Percentiles rank a stretch among this genome's conserved stretches.
Conservation (phyloP, 2,329 filamentous ascomycete genomes). For the Sporothrix curviconia region DNA sequence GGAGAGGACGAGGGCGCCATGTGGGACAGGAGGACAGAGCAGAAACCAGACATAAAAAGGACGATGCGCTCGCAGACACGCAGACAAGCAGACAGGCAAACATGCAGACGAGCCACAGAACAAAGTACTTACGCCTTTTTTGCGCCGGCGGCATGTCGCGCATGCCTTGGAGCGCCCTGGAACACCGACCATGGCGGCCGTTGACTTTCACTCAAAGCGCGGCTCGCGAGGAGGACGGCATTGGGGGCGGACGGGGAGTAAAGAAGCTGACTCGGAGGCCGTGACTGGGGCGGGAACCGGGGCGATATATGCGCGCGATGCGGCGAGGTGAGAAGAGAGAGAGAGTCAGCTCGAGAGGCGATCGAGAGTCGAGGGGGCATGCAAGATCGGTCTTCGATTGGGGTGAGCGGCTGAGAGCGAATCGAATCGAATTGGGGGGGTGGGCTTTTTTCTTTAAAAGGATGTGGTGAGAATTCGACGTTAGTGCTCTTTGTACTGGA, state of each 20-base stretch:
- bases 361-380: too few relatives aligned
- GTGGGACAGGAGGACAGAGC: not conserved
- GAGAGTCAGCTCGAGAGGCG: too few relatives aligned
- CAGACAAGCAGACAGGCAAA: not conserved
- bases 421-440: too few relatives aligned
- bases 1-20: not conserved
- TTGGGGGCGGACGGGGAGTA: not conserved
- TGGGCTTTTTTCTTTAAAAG: not conserved
- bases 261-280: not conserved
- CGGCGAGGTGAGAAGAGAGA: too few relatives aligned
- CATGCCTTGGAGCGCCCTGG: constrained; percentile 22
- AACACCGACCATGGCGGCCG: constrained; percentile 20
- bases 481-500: not conserved
- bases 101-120: not conserved
- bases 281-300: not conserved
- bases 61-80: not conserved
- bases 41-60: too few relatives aligned
- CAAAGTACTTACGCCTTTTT: constrained; percentile 20
- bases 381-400: too few relatives aligned
- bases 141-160: constrained; percentile 20
- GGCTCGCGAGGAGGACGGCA: constrained; percentile 11
- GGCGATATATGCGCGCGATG: not conserved
- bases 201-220: constrained; percentile 12
- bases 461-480: constrained; percentile 9
- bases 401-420: too few relatives aligned